Percentiles rank a stretch among this genome's conserved stretches.
Evolutionary conservation across 148 eudicot genomes (phyloP).

Genomic region (Limonium bicolor): DNA sequence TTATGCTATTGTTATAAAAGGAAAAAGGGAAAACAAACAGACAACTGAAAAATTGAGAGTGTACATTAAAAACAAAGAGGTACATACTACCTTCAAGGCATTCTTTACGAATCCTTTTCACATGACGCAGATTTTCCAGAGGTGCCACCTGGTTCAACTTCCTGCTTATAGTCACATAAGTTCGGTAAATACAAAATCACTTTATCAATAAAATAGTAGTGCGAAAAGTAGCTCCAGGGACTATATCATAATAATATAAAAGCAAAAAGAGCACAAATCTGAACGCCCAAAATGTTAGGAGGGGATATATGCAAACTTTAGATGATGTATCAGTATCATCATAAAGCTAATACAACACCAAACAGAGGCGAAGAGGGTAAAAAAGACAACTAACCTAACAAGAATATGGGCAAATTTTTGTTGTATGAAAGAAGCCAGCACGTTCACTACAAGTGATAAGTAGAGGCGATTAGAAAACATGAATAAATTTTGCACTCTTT

Average conservation of each 20-base stretch:
- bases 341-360: background rate
- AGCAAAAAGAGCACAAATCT: background rate
- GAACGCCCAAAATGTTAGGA: no score
- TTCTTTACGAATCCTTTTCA: slow-evolving; percentile 67
- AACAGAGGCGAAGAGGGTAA: background rate
- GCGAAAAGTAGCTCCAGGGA: background rate
- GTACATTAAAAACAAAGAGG: background rate
- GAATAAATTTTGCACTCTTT: background rate
- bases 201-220: background rate
- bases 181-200: background rate
- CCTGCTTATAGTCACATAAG: slow-evolving; percentile 22
- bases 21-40: background rate
- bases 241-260: background rate
- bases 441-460: slow-evolving; percentile 30
- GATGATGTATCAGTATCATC: background rate
- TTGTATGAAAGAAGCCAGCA: slow-evolving; percentile 48
- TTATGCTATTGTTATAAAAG: no score
- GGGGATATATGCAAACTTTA: no score
- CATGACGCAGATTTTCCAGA: slow-evolving; percentile 73
- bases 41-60: background rate
- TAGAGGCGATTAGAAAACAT: background rate
- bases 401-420: slow-evolving; percentile 55
- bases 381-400: slow-evolving; percentile 44
- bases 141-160: slow-evolving; percentile 64
- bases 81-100: slow-evolving; percentile 29